Conservation (phyloP, 805 yeast genomes). For the Kuraishia hungarica region DNA sequence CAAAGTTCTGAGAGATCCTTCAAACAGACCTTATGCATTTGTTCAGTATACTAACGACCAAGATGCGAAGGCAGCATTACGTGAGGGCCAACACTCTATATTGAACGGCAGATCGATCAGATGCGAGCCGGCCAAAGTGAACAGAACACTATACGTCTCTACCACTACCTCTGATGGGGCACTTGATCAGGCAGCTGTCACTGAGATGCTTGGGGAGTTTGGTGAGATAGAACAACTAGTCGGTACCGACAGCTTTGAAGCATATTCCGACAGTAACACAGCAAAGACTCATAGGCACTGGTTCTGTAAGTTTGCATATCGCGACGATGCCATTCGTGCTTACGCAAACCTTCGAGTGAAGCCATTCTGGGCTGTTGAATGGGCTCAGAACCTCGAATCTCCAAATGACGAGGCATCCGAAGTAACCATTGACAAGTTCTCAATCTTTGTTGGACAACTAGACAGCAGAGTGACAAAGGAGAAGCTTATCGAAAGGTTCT, state of each 20-base stretch:
- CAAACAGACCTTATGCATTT: conserved; percentile 85
- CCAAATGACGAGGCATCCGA: conserved; percentile 22
- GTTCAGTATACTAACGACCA: conserved; percentile 71
- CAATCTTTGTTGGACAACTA: conserved; percentile 77
- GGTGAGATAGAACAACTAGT: conserved; percentile 74
- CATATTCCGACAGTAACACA: conserved; percentile 6
- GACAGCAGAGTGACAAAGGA: conserved; percentile 44
- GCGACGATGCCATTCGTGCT: conserved; percentile 85
- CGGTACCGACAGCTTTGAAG: conserved; percentile 27
- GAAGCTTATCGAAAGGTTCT: conserved; percentile 49
- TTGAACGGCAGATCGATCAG: conserved; percentile 72
- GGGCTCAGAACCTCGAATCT: conserved; percentile 79
- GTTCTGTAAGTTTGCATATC: conserved; percentile 71
- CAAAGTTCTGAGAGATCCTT: conserved; percentile 75
- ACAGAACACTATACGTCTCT: conserved; percentile 68
- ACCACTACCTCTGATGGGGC: conserved; percentile 13
- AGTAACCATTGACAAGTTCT: conserved; percentile 52
- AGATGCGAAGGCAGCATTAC: conserved; percentile 63
- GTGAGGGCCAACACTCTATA: conserved; percentile 56
- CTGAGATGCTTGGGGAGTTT: conserved; percentile 33
- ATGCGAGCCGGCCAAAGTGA: conserved; percentile 88
- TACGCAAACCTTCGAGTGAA: conserved; percentile 59
- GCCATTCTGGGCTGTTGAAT: conserved; percentile 54
- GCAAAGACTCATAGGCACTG: conserved; percentile 31
- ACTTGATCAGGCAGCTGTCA: conserved; percentile 22